Evolutionary conservation across 768 basidiomycete species (phyloP), one percentile per base, ranked within the genome.

Genomic region (Kwoniella newhampshirensis): DNA sequence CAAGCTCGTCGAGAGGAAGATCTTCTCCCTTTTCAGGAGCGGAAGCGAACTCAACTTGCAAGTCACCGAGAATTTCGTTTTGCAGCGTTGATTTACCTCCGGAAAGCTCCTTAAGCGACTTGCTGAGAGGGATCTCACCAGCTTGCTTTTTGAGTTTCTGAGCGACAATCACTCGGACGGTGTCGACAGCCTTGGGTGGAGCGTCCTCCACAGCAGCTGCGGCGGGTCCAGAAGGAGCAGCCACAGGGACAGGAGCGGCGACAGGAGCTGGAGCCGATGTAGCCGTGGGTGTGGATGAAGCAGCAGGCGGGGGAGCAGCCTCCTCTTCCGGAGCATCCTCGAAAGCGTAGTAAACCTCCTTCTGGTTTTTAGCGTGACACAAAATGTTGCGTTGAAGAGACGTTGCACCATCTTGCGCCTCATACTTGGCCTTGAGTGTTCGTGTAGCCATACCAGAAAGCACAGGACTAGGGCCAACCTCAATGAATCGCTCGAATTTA

Each of bases 11-110:
- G 47, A 99, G 84, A 32, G 96, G 87, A 39, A 99, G 83, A 69
- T 99, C 96, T 76, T 99, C 96, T 9, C 89, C 92, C 80, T 98
- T 99, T 80, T 99, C 96, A 0, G 96, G 96, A 1, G 94, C 91
- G 7, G 90, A 89, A 3, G 86, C 70, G 75, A 99, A 99, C 75
- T 99, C 96, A 68, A 90, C 84, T 72, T 96, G 92, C 36, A 99
- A 82, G 73, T 98, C 96, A 44, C 96, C 96, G 41, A 99, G 80
- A 60, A 99, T 97, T 76, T 99, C 96, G 75, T 99, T 99, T 79
- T 98, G 96, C 57, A 99, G 81, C 0, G 96, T 99, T 17, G 94
- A 98, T 79, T 99, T 99, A 63, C 96, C 96, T 26, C 91, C 91
- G 43, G 96, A 93, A 53, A 99, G 87, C 69, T 99, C 96, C 78